These are phyloP conservation scores for Colletotrichum musicola DNA, from an alignment of 2,329 filamentous ascomycete genomes.

Conservation along the genomic window DNA sequence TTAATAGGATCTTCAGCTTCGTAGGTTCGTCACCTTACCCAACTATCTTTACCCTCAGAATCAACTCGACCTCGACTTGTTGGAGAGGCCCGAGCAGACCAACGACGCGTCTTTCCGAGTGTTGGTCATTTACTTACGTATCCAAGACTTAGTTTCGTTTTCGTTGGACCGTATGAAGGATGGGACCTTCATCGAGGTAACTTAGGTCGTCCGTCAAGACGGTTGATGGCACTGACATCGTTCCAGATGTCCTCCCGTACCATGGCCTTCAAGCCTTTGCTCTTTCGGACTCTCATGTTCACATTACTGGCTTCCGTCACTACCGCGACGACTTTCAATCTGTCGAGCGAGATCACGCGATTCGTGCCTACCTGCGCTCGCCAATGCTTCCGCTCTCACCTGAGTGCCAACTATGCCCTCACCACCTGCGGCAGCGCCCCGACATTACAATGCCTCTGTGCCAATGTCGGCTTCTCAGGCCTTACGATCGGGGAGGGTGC, in stretches of 20 bases:
- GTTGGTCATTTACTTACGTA: conserved; percentile 8
- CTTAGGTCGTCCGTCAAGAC: background rate
- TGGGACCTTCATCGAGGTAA: conserved; percentile 40
- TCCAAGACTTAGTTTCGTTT: conserved; percentile 15
- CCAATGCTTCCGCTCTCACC: conserved; percentile 72
- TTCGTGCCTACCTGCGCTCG: conserved; percentile 71
- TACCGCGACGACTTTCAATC: conserved; percentile 45
- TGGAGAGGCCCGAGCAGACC: no score
- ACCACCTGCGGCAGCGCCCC: conserved; percentile 61
- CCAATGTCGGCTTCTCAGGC: conserved; percentile 67
- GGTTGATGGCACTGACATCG: background rate
- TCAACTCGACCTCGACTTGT: background rate
- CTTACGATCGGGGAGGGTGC: conserved; percentile 81
- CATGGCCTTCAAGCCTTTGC: conserved; percentile 56
- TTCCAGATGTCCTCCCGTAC: conserved; percentile 57
- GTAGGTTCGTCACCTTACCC: conserved; percentile 22
- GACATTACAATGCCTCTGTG: conserved; percentile 74
- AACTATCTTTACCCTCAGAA: background rate
- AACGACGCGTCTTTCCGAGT: background rate
- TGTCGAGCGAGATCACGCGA: conserved; percentile 54
- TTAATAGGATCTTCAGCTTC: conserved; percentile 28
- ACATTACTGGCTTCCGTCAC: conserved; percentile 43
- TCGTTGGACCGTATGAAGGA: conserved; percentile 39
- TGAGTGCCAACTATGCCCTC: conserved; percentile 69
- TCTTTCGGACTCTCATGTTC: conserved; percentile 48